Percentiles rank a stretch among this genome's conserved stretches.
Evolutionary conservation across 257 asterid genomes (phyloP).

Genomic region (Solanum etuberosum): DNA sequence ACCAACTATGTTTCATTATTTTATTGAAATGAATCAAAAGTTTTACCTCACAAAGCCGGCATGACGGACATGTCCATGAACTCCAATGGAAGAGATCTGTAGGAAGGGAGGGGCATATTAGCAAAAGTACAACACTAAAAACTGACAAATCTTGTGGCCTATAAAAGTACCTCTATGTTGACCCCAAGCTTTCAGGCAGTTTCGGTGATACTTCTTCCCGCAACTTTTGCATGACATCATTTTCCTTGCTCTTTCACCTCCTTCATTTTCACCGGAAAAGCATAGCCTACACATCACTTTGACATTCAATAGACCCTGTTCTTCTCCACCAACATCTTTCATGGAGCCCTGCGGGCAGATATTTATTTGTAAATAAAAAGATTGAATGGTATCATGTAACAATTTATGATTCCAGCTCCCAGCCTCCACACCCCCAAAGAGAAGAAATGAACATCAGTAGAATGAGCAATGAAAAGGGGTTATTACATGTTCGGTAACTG

Average conservation of each 20-base stretch:
- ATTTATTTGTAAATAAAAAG: not conserved
- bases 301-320: conserved; percentile 51
- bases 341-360: conserved; percentile 28
- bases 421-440: not conserved
- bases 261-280: conserved; percentile 79
- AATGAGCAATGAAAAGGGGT: not conserved
- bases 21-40: conserved; percentile 2
- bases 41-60: conserved; percentile 88
- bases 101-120: conserved; percentile 14
- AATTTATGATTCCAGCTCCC: not conserved
- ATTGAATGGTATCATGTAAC: not conserved
- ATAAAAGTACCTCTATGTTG: conserved; percentile 61
- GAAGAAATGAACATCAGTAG: not conserved
- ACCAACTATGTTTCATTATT: not conserved
- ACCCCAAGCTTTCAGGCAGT: conserved; percentile 86
- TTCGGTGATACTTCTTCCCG: conserved; percentile 82
- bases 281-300: conserved; percentile 87
- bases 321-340: conserved; percentile 60
- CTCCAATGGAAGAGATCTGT: conserved; percentile 98
- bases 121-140: not conserved
- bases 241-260: conserved; percentile 79
- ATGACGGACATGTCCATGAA: conserved; percentile 95
- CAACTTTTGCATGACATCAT: conserved; percentile 85
- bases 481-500: not conserved
- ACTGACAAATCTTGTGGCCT: not conserved